Percentiles rank a stretch among this genome's conserved stretches.
phyloP scores from a whole-genome alignment of 495 filamentous ascomycete species.

The Penicillium tannophilum region DNA sequence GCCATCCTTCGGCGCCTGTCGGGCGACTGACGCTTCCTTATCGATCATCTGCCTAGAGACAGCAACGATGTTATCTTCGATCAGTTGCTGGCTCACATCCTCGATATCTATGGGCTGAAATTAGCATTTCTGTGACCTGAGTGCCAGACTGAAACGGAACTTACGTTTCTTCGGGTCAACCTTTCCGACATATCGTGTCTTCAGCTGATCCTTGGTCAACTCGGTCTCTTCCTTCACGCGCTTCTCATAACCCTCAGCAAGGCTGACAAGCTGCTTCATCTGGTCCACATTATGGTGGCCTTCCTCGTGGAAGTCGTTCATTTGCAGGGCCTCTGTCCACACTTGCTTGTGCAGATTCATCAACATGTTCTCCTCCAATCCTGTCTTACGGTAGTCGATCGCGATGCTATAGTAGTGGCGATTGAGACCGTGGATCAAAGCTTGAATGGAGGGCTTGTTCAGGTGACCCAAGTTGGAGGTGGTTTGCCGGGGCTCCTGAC shows the following conservation, averaged over 20 bases:
- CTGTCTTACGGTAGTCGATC: conserved; percentile 97
- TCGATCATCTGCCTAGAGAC: conserved; percentile 98
- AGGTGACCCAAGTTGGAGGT: conserved; percentile 97
- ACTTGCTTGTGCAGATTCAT: conserved; percentile 99
- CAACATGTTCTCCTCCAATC: conserved; percentile 97
- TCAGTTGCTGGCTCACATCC: conserved; percentile 90
- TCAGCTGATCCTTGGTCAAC: conserved; percentile 93
- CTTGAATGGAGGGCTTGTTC: conserved; percentile 98
- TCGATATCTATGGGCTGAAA: conserved; percentile 66
- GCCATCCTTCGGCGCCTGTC: conserved; percentile 53
- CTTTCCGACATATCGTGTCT: conserved; percentile 98
- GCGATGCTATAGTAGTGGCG: conserved; percentile 98
- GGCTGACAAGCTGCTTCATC: conserved; percentile 80
- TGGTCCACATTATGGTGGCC: conserved; percentile 79
- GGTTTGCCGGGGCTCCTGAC: conserved; percentile 96
- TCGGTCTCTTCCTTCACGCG: conserved; percentile 97
- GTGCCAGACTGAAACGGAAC: conserved; percentile 22
- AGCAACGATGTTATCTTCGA: conserved; percentile 98
- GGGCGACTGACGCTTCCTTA: conserved; percentile 83
- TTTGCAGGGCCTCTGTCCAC: conserved; percentile 96
- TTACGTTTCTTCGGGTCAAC: conserved; percentile 97
- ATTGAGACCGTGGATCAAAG: conserved; percentile 97
- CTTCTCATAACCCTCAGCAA: conserved; percentile 98
- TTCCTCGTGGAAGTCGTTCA: conserved; percentile 93
- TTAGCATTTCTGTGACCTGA: conserved; percentile 24